Base-by-base conservation (phyloP, 1,284 basidiomycete genomes). In the Naganishia sp. region DNA sequence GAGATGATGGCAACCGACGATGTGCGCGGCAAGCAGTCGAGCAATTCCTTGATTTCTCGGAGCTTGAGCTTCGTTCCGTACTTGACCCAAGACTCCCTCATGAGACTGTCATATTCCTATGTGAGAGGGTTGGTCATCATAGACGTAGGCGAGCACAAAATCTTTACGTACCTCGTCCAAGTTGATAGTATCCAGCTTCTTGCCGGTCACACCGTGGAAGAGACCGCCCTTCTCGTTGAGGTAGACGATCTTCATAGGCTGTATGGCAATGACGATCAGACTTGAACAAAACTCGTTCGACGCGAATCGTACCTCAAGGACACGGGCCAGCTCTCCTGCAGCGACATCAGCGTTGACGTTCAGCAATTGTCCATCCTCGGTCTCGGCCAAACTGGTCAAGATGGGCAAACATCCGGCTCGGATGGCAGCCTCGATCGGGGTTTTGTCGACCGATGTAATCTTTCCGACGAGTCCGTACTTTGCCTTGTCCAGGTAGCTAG, bases 21-120 rank as follows among this genome's bases (percentile, higher is more conserved):
- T 3, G 96, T 91, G 71, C 96, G 93, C 39, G 96, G 95, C 68
- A 99, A 91, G 81, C 96, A 90, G 79, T 99, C 96, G 64, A 99
- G 87, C 54, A 99, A 87, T 78, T 99, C 95, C 82, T 99, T 99
- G 85, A 99, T 98, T 81, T 99, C 95, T 72, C 95, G 90, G 61
- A 99, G 86, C 83, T 99, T 99, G 81, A 99, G 90, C 82, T 99
- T 99, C 73, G 96, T 99, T 71, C 95, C 95, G 78, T 88, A 98
- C 81, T 97, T 97, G 82, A 99, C 95, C 95, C 96, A 99, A n/a
- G 94, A 86, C 82, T 98, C 89, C 78, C 94, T 96, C 94, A 99
- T 93, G 68, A 99, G 86, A 48, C 86, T 86, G 72, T 96, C 92
- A 81, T 97, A 99, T 83, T 99, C 95, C 89, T 92, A 73, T 15